A percentile compares a stretch with the other conserved stretches of the same genome.
These are phyloP conservation scores for Macadamia integrifolia DNA, from an alignment of 164 flowering plant genomes.

Conservation along the genomic window DNA sequence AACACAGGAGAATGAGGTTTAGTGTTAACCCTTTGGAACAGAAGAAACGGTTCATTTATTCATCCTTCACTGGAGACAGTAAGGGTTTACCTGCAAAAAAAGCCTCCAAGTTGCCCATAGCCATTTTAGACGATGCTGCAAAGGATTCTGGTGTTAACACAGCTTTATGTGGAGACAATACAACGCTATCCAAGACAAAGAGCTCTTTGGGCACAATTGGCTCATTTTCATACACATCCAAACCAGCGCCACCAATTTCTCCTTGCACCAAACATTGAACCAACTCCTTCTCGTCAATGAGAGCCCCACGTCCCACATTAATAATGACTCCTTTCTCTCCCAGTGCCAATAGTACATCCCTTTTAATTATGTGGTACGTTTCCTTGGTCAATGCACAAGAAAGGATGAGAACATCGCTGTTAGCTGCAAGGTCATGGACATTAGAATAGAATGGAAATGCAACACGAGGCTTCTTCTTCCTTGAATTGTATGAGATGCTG, in stretches of 20 bases:
- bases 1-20: background rate
- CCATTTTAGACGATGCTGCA: constrained; percentile 14
- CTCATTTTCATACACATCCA: constrained; percentile 53
- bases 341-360: constrained; percentile 36
- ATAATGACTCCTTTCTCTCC: constrained; percentile 41
- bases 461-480: constrained; percentile 27
- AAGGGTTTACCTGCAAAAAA: constrained; percentile 20
- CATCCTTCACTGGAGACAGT: background rate
- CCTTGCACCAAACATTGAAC: constrained; percentile 34
- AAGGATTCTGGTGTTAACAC: constrained; percentile 30
- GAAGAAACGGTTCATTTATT: background rate
- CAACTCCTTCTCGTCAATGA: constrained; percentile 39
- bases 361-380: constrained; percentile 37
- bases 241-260: constrained; percentile 42
- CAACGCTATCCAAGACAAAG: constrained; percentile 37
- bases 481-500: constrained; percentile 38
- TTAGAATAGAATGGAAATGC: constrained; percentile 27
- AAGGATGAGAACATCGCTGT: constrained; percentile 32
- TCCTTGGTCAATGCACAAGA: constrained; percentile 35
- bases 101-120: constrained; percentile 33
- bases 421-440: constrained; percentile 32
- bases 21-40: background rate
- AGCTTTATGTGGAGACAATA: constrained; percentile 42
- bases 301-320: constrained; percentile 45
- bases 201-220: constrained; percentile 43